Base-by-base conservation (phyloP, 2,329 filamentous ascomycete genomes). In the Hirsutella thompsonii region DNA sequence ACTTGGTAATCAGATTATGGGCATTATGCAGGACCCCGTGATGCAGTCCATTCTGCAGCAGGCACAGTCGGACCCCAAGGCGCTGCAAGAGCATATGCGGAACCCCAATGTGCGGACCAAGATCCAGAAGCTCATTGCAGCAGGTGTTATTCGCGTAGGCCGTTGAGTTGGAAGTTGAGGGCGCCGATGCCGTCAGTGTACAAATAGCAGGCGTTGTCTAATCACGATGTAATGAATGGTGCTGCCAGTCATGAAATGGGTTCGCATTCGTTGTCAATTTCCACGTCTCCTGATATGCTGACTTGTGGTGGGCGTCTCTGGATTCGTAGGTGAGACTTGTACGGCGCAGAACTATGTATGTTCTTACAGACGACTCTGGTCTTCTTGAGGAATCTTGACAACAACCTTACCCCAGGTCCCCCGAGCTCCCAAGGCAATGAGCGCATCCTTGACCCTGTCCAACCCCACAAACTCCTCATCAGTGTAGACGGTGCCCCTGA, bases 31-130 rank as follows among this genome's bases (percentile, higher is more conserved):
- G 62, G 92, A 98, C 57, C 92, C 92, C 14, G 81, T 98, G 57
- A 96, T 98, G 90, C 88, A 98, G 67, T 83, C 83, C 50, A 95
- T 95, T 51, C 76, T 96, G 42, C 89, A 96, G 62, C 92, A 98
- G 67, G 92, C 92, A 36, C 94, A 96, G 72, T 79, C 78, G 42
- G 85, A 98, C 55, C 92, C 92, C 16, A 83, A 83, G 38, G 92
- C 92, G 36, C 76, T 98, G 47, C 83, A 93, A 59, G 90, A 98
- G 62, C 93, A 98, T 65, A 94, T 98, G 85, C 85, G 81, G 70
- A 98, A 96, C 69, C 76, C 87, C 0, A 74, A 72, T 44, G 84
- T 98, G 51, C 74, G 80, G 45, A 76, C 76, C 53, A 94, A 95
- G 75, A 83, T 98, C 49, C 87, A 95, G 71, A 95, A 95, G 68